phyloP scores from a whole-genome alignment of 2,329 filamentous ascomycete genomes.

The Colletotrichum abscissum region DNA sequence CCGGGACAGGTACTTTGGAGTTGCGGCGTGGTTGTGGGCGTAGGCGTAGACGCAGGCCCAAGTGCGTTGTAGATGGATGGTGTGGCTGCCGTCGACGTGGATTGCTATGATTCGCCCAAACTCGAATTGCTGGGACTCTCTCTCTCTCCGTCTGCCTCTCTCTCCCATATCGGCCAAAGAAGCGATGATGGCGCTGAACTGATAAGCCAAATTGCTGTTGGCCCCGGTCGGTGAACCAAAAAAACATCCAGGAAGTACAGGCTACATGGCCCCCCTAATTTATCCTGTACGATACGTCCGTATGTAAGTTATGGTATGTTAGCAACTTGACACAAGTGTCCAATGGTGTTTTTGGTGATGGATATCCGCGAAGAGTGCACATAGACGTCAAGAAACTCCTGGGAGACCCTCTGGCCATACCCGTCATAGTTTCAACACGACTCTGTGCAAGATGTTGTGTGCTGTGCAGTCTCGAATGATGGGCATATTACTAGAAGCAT shows the following conservation, averaged over 20 bases:
- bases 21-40: slow-evolving; percentile 17
- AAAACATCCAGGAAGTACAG: not conserved
- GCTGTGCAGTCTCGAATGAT: not conserved
- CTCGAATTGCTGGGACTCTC: slow-evolving; percentile 26
- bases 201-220: slow-evolving; percentile 36
- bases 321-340: not conserved
- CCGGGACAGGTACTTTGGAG: not conserved
- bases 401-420: not conserved
- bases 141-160: not conserved
- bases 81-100: slow-evolving; percentile 37
- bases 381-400: not conserved
- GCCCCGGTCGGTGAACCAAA: slow-evolving; percentile 23
- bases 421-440: not conserved
- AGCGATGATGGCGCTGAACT: slow-evolving; percentile 32
- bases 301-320: not conserved
- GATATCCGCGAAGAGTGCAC: not conserved
- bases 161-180: slow-evolving; percentile 8
- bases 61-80: slow-evolving; percentile 23
- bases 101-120: slow-evolving; percentile 36
- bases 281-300: slow-evolving; percentile 7
- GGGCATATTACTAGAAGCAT: not conserved
- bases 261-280: slow-evolving; percentile 6
- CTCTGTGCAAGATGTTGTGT: not conserved
- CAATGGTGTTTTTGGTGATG: not conserved
- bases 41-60: slow-evolving; percentile 16